Base-by-base conservation (phyloP, 805 yeast genomes). In the Cyberlindnera saturnus region DNA sequence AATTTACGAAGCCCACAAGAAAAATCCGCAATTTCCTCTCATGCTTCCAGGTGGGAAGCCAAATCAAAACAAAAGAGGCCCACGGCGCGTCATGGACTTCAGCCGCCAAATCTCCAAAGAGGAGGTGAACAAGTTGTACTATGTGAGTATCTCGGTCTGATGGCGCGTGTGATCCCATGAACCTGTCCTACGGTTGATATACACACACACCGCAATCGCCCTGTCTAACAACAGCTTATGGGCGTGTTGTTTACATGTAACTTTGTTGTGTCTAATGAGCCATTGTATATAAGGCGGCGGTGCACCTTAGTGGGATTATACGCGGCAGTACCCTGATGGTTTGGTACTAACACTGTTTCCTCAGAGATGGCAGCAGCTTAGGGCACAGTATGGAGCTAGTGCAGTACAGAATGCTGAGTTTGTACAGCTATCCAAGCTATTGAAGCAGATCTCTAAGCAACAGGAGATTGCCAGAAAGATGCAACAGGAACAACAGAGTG, bases 391-490 rank as follows among this genome's bases (percentile, higher is more conserved):
- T 36, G 82, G 82, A n/a, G 83, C 79, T 23, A 72, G 67, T 43
- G 83, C 75, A 14, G 65, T 62, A 13, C 69, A 71, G 45, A 75
- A 76, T 40, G 75, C 79, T 14, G 87, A 81, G 61, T 80, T 74
- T 59, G 67, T 74, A 17, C 77, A 75, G 45, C 63, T 81, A 49
- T 70, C 80, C 33, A 74, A 71, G 52, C 59, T 75, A 34, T 66
- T 81, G 39, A 73, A 74, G 50, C 61, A 62, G 33, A 63, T 65
- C 36, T 62, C 69, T 6, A 59, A 59, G 30, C 72, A 65, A 44
- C 74, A 66, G 44, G 71, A 66, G 50, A 50, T 55, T 40, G 57
- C 56, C 26, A 60, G 60, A 39, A 63, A 55, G 47, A 57, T 53
- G 38, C 55, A 45, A 28, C 61, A 55, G 36, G 59, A 48, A 11